These are phyloP conservation scores for Moricandia arvensis DNA, from an alignment of 345 rosid species.

Conservation along the genomic window DNA sequence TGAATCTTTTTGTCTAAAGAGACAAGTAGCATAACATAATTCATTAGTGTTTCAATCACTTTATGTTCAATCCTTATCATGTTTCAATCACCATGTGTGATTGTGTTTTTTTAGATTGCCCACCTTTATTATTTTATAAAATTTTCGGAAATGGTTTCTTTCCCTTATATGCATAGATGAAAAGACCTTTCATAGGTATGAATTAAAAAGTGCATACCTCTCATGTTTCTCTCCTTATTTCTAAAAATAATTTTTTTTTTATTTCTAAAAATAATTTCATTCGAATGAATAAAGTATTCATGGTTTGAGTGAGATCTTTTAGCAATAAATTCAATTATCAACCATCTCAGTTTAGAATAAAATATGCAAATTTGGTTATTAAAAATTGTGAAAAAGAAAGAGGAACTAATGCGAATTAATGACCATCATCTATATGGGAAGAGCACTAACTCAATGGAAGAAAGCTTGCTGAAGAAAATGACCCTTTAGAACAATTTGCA, in stretches of 20 bases:
- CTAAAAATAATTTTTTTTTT: slow-evolving; percentile 6
- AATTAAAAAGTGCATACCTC: slow-evolving; percentile 34
- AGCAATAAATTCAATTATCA: slow-evolving; percentile 24
- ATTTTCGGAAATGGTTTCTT: slow-evolving; percentile 14
- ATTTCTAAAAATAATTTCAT: slow-evolving; percentile 11
- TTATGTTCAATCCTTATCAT: slow-evolving; percentile 39
- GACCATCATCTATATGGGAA: slow-evolving; percentile 38
- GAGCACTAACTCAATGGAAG: slow-evolving; percentile 45
- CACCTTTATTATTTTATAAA: slow-evolving; percentile 11
- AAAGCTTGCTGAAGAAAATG: slow-evolving; percentile 40
- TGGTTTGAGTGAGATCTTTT: slow-evolving; percentile 16
- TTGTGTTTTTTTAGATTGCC: slow-evolving; percentile 27
- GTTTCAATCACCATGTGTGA: slow-evolving; percentile 40
- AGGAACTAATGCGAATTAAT: slow-evolving; percentile 35
- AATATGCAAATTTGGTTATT: slow-evolving; percentile 17
- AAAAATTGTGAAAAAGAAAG: slow-evolving; percentile 22
- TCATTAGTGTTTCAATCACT: slow-evolving; percentile 24
- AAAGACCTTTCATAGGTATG: slow-evolving; percentile 32
- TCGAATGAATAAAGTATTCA: slow-evolving; percentile 13
- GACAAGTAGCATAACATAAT: slow-evolving; percentile 37
- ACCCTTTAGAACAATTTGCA: slow-evolving; percentile 37
- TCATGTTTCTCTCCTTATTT: slow-evolving; percentile 24
- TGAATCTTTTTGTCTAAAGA: slow-evolving; percentile 17
- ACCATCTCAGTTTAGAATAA: slow-evolving; percentile 22
- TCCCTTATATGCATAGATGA: slow-evolving; percentile 19